These are phyloP conservation scores for Trypethelium eluteriae DNA, from an alignment of 495 filamentous ascomycete species.

Conservation along the genomic window DNA sequence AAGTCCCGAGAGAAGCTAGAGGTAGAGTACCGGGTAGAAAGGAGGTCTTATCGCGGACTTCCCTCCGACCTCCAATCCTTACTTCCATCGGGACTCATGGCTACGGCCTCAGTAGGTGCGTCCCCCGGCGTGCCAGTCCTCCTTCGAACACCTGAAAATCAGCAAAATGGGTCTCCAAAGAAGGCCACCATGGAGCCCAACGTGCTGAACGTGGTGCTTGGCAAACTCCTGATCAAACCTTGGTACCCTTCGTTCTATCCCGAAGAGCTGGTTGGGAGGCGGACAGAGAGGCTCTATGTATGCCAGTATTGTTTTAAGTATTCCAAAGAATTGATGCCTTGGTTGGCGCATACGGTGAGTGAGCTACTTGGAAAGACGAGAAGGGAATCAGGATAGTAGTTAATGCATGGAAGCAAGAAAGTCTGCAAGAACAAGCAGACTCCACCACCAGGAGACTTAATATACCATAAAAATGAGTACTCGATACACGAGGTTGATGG, in stretches of 20 bases:
- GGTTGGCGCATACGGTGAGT: conserved; percentile 46
- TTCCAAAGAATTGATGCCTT: conserved; percentile 59
- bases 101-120: not conserved
- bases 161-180: conserved; percentile 13
- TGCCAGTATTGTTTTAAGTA: conserved; percentile 95
- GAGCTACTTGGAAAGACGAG: conserved; percentile 2
- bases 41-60: not conserved
- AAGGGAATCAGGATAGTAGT: conserved; percentile 24
- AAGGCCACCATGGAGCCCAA: conserved; percentile 29
- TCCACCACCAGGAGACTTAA: conserved; percentile 33
- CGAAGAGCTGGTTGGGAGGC: conserved; percentile 35
- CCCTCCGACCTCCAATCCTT: not conserved
- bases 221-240: conserved; percentile 39
- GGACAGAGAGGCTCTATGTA: conserved; percentile 61
- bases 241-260: conserved; percentile 44
- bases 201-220: conserved; percentile 40
- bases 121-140: not conserved
- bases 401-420: conserved; percentile 34
- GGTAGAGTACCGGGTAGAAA: too few species aligned
- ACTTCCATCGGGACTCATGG: not conserved
- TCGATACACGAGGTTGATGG: conserved; percentile 90
- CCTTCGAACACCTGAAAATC: conserved; percentile 2
- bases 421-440: conserved; percentile 36
- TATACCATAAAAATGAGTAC: conserved; percentile 54
- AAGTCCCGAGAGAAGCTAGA: too few species aligned